Evolutionary conservation across 2,329 filamentous ascomycete genomes (phyloP).

Genomic region (Dendrostoma leiphaemia): DNA sequence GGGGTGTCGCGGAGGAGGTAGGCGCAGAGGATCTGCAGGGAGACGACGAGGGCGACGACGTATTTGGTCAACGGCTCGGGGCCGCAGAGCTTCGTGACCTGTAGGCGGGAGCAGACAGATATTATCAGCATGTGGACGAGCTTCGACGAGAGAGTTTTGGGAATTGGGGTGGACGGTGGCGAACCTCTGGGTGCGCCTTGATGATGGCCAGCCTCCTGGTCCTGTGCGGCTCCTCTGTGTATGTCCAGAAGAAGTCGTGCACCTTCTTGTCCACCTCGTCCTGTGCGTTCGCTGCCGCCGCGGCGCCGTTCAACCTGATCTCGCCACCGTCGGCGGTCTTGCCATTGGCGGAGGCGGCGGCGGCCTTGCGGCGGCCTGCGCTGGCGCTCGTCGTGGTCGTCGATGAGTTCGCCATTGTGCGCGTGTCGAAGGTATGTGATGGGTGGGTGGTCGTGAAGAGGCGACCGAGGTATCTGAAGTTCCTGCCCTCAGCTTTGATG

Average conservation of each 20-base stretch:
- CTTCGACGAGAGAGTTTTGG: too few species aligned
- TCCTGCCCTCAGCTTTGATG: background rate
- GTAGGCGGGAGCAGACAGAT: slow-evolving; percentile 15
- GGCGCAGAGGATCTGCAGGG: slow-evolving; percentile 75
- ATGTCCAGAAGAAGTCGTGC: slow-evolving; percentile 92
- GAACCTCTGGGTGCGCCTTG: slow-evolving; percentile 89
- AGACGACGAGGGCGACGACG: slow-evolving; percentile 79
- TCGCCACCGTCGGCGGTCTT: slow-evolving; percentile 6
- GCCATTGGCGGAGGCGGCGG: slow-evolving; percentile 17
- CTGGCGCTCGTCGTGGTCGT: slow-evolving; percentile 24
- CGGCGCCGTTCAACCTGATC: slow-evolving; percentile 12
- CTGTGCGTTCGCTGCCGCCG: slow-evolving; percentile 34
- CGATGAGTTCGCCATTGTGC: slow-evolving; percentile 27
- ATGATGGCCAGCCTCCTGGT: slow-evolving; percentile 91
- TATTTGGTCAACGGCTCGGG: slow-evolving; percentile 96
- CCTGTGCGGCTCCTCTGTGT: slow-evolving; percentile 95
- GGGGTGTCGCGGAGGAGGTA: slow-evolving; percentile 73
- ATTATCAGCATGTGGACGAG: background rate
- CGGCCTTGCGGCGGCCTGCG: slow-evolving; percentile 24
- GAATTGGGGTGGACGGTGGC: background rate
- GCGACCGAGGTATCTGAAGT: background rate
- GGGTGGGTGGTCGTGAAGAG: background rate
- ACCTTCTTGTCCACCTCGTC: slow-evolving; percentile 36
- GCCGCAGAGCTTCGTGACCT: slow-evolving; percentile 96
- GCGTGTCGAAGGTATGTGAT: background rate